These are phyloP conservation scores for Ceratocystis eucalypticola DNA, from an alignment of 2,329 filamentous ascomycete genomes.

Conservation along the genomic window DNA sequence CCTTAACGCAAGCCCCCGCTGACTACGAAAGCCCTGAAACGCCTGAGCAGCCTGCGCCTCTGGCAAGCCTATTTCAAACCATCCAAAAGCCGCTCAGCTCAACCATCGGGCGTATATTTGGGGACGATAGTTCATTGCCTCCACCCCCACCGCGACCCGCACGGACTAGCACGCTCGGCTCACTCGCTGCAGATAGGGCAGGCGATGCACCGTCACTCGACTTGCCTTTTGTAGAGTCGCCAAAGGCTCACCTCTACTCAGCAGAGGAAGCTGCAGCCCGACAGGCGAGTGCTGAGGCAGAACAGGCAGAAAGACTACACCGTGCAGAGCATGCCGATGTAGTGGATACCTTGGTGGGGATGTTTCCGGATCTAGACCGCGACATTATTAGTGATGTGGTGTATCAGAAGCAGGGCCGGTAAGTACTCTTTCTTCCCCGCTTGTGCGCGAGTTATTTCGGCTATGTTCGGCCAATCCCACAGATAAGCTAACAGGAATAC, in stretches of 20 bases:
- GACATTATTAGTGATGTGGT: constrained; percentile 97
- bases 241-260: constrained; percentile 27
- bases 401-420: constrained; percentile 87
- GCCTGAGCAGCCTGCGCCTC: constrained; percentile 14
- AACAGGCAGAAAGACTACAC: constrained; percentile 73
- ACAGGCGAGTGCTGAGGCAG: constrained; percentile 79
- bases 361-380: constrained; percentile 91
- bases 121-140: constrained; percentile 40
- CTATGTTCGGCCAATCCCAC: constrained; percentile 13
- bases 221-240: background rate
- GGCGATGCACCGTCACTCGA: constrained; percentile 10
- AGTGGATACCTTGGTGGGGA: constrained; percentile 83
- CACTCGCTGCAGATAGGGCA: constrained; percentile 20
- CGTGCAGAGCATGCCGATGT: constrained; percentile 77
- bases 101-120: constrained; percentile 90
- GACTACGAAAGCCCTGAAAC: constrained; percentile 9
- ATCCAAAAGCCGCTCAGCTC: constrained; percentile 74
- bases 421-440: constrained; percentile 28
- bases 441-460: background rate
- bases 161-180: constrained; percentile 24
- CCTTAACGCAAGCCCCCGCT: background rate
- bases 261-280: constrained; percentile 80
- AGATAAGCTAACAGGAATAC: constrained; percentile 21
- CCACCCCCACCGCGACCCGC: constrained; percentile 21
- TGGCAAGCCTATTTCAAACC: constrained; percentile 51